Evolutionary conservation across 176 grass and related monocot genomes (phyloP).

Genomic region (Eremochloa ophiuroides): DNA sequence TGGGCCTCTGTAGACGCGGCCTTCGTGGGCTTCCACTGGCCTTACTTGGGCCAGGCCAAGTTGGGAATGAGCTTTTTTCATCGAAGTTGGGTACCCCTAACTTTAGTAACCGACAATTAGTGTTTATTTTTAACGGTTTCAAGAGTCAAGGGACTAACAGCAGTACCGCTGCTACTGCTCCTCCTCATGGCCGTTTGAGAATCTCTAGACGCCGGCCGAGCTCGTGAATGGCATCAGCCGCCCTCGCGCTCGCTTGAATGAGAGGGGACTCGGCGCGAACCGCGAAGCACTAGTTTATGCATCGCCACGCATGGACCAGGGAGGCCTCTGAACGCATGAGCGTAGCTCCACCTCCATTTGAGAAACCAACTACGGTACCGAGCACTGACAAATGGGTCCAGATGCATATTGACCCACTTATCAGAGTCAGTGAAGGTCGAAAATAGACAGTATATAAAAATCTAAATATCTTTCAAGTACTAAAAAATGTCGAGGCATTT

Average conservation of each 20-base stretch:
- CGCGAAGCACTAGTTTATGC: conserved; percentile 24
- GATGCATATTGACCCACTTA: not conserved
- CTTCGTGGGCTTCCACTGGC: too few relatives aligned
- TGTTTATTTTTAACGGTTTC: too few relatives aligned
- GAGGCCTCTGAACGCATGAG: not conserved
- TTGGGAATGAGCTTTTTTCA: too few relatives aligned
- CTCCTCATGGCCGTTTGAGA: not conserved
- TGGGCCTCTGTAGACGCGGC: too few relatives aligned
- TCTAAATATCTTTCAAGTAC: not conserved
- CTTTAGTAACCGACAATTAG: too few relatives aligned
- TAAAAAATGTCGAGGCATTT: not conserved
- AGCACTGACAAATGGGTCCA: not conserved
- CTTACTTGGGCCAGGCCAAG: too few relatives aligned
- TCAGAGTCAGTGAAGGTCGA: not conserved
- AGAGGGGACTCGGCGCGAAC: not conserved
- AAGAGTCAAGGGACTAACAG: too few relatives aligned
- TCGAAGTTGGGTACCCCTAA: too few relatives aligned
- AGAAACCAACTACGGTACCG: not conserved
- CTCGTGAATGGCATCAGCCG: not conserved
- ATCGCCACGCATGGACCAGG: not conserved
- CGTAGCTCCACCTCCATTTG: not conserved
- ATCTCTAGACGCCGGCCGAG: conserved; percentile 25
- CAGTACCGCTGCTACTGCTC: not conserved
- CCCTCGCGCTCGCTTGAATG: conserved; percentile 13
- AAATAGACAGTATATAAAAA: too few relatives aligned